Evolutionary conservation across 257 asterid species (phyloP).

Genomic region (Rehmannia glutinosa): DNA sequence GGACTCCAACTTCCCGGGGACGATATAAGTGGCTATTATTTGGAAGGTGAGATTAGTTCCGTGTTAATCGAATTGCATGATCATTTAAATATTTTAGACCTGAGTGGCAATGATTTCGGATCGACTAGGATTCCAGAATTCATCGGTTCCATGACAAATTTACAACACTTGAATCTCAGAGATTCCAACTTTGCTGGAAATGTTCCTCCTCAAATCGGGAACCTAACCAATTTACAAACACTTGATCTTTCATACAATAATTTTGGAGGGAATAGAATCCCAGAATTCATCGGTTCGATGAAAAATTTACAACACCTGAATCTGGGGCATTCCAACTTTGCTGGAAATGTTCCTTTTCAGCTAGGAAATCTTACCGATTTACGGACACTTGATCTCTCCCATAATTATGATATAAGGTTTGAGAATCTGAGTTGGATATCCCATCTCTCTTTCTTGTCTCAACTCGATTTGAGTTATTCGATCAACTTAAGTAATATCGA

Average conservation of each 20-base stretch:
- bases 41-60: slow-evolving; percentile 25
- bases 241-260: background rate
- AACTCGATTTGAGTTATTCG: background rate
- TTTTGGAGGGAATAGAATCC: background rate
- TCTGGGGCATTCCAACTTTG: background rate
- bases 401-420: background rate
- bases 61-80: slow-evolving; percentile 20
- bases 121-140: background rate
- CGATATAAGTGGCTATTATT: background rate
- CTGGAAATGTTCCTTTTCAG: background rate
- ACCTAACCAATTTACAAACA: slow-evolving; percentile 7
- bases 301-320: background rate
- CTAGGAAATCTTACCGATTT: background rate
- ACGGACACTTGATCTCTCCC: background rate
- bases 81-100: slow-evolving; percentile 14
- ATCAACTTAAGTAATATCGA: background rate
- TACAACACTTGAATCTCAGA: slow-evolving; percentile 1
- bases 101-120: slow-evolving; percentile 7
- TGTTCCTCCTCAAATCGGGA: slow-evolving; percentile 14
- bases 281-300: background rate
- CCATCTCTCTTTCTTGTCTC: background rate
- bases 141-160: background rate
- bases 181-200: background rate
- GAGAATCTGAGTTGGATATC: background rate
- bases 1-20: background rate